Percentiles rank a stretch among this genome's conserved stretches.
Conservation (phyloP, 331 rosid species). For the Pyrus hybrid region DNA sequence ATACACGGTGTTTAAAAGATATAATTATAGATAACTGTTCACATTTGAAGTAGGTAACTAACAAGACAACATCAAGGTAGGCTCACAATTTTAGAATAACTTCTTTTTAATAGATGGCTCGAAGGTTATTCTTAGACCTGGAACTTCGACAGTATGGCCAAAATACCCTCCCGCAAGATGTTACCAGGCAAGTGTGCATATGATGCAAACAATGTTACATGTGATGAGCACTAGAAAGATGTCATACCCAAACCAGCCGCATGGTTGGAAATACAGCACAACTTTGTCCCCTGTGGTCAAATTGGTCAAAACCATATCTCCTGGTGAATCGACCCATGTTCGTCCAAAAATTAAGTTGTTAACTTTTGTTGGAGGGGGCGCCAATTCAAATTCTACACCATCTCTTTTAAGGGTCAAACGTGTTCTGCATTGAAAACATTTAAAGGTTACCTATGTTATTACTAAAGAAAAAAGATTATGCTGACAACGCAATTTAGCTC, state of each 20-base stretch:
- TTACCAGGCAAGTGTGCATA: not conserved
- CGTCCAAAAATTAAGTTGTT: slow-evolving; percentile 92
- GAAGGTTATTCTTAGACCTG: not conserved
- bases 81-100: not conserved
- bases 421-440: slow-evolving; percentile 45
- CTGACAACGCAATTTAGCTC: not conserved
- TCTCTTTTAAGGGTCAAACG: slow-evolving; percentile 72
- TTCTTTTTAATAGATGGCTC: not conserved
- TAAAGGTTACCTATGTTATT: too few species aligned
- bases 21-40: not conserved
- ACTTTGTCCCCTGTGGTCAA: slow-evolving; percentile 82
- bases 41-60: not conserved
- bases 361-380: slow-evolving; percentile 90
- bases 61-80: not conserved
- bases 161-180: not conserved
- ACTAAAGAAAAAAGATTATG: not conserved
- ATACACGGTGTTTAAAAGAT: not conserved
- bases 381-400: slow-evolving; percentile 75
- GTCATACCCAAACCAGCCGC: slow-evolving; percentile 93
- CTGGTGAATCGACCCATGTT: slow-evolving; percentile 96
- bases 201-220: not conserved
- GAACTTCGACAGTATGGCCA: not conserved
- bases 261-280: slow-evolving; percentile 83
- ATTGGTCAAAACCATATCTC: slow-evolving; percentile 88
- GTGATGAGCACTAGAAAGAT: not conserved